Evolutionary conservation across 768 basidiomycete genomes (phyloP), one percentile per base, ranked within the genome.

Genomic region (Boletus rubescentipes): DNA sequence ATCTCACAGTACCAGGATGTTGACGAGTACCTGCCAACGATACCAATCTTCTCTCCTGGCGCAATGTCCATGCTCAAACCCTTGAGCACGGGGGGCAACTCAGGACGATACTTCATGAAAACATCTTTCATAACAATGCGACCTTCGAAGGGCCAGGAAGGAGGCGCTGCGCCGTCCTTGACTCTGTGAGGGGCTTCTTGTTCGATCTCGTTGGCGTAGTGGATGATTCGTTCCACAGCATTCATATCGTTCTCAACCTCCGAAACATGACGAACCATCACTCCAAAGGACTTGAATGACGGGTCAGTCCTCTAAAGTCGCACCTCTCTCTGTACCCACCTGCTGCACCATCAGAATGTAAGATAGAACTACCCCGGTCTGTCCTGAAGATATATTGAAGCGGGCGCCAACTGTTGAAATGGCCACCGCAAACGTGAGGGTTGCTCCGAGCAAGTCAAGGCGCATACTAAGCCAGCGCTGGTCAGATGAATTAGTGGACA

Each of bases 181-280:
- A 87, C 69, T 37, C 85, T 78, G 61, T 89, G 83, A 1, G 87
- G 79, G 2, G 87, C 81, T 70, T 95, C 93, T 67, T 93, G 88
- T 66, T 93, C 91, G 16, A 97, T 75, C 29, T 84, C 79, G 18
- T 80, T 79, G 38, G 87, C 85, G 62, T 97, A 97, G 66, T 93
- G 82, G 4, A 92, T 73, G 15, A 98, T 77, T 23, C 94, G 86
- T 67, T 91, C 89, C 9, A 91, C 88, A n/a, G 85, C 83, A 66
- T 93, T 93, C 90, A 95, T 93, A 69, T 94, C 81, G 69, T 97
- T 96, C 70, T 96, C 93, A 10, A 94, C 86, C 67, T 95, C 93
- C 2, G 89, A 85, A 36, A 77, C 79, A 69, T 91, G 89, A 9
- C 87, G 83, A 38, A 89, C 81, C 69, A 90, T 79, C 84, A 83